Evolutionary conservation across 2,329 filamentous ascomycete species (phyloP).

Genomic region (Botrytis galanthina): DNA sequence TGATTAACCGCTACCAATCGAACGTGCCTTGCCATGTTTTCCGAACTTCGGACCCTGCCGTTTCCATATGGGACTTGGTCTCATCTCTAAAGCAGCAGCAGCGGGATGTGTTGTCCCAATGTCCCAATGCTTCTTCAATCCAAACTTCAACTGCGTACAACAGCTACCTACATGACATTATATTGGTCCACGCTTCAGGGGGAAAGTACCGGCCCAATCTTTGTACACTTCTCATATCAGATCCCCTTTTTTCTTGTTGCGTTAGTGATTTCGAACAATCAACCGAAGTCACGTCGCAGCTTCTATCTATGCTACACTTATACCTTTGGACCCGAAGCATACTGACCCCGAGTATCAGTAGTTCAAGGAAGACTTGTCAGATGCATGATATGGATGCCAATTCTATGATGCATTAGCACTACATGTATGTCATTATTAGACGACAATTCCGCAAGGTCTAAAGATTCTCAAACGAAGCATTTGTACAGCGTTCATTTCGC

Average conservation of each 20-base stretch:
- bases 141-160: neutral
- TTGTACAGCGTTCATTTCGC: too few species aligned
- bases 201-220: neutral
- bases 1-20: neutral
- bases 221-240: neutral
- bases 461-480: too few species aligned
- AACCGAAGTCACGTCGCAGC: neutral
- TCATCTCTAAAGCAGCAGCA: neutral
- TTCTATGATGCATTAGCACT: neutral
- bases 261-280: neutral
- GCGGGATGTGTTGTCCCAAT: neutral
- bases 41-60: constrained; percentile 5
- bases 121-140: neutral
- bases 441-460: too few species aligned
- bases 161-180: neutral
- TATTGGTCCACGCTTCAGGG: neutral
- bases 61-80: neutral
- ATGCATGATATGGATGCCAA: neutral
- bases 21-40: neutral
- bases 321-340: neutral
- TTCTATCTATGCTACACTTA: neutral
- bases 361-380: neutral
- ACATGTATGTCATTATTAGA: neutral
- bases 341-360: neutral
- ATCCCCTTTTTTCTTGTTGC: neutral